Evolutionary conservation across 1,139 yeast genomes (phyloP), one percentile per base, ranked within the genome.

Genomic region (Yamadazyma taylorii): DNA sequence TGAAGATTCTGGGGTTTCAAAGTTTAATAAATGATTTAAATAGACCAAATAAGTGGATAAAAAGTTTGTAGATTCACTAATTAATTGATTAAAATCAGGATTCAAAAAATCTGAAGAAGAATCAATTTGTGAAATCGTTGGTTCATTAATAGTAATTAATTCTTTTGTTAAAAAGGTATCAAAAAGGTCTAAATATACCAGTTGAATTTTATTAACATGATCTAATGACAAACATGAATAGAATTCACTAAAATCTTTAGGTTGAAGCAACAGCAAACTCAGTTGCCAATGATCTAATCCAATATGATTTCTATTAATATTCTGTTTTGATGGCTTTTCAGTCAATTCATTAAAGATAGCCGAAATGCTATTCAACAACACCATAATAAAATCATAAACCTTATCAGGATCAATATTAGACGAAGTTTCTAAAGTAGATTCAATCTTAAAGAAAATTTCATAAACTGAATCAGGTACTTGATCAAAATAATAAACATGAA

Each of bases 381-480:
- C 58, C 16, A 55, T 41, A 8, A 68, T 54, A 32, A 66, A 55
- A 12, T 43, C 46, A 25, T 53, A 56, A 11, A 62, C 49, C 30
- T 51, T 54, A 6, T 42, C 43, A 16, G 22, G 21, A 6, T 45
- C 45, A 14, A 43, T 46, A 4, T 44, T 48, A 12, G 46, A 41
- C 32, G 48, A 52, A 10, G 60, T 45, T 14, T 60, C 64, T 40
- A 67, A 52, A 10, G 60, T 56, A 14, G 61, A 52, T 38, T 68
- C 70, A 14, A 73, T 57, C 40, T 69, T 69, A 23, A 66, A 43
- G 36, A 75, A 60, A 11, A 80, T 61, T 35, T 81, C 89, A 24
- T 74, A 72, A 24, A 85, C 66, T 58, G 88, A 79, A 53, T 86
- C 95, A n/a, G 83, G 74, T 14, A 84, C 76, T 53, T 87, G 96